Evolutionary conservation across 2,329 filamentous ascomycete species (phyloP).

Genomic region (Phaeosphaeriaceae sp.): DNA sequence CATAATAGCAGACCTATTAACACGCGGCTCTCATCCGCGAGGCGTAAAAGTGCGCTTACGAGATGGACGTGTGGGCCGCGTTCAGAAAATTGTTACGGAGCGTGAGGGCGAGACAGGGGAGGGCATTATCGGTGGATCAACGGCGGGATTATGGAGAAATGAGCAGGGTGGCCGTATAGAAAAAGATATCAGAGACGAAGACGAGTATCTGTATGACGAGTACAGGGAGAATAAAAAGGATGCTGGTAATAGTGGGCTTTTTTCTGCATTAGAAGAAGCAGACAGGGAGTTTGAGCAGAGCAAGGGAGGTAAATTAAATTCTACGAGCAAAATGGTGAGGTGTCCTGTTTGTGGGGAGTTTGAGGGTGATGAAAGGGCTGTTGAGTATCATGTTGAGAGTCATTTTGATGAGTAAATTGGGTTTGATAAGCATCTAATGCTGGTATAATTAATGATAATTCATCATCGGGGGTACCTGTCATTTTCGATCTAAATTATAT

Average conservation of each 20-base stretch:
- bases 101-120: conserved; percentile 30
- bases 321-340: conserved; percentile 37
- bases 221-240: not conserved
- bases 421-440: not conserved
- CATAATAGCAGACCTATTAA: conserved; percentile 70
- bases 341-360: conserved; percentile 73
- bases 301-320: conserved; percentile 25
- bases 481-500: not conserved
- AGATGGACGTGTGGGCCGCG: conserved; percentile 75
- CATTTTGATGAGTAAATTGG: conserved; percentile 55
- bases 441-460: not conserved
- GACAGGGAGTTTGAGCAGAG: conserved; percentile 20
- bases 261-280: conserved; percentile 36
- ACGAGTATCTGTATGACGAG: conserved; percentile 42
- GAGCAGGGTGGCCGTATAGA: conserved; percentile 30
- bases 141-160: conserved; percentile 33
- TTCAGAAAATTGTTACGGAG: conserved; percentile 64
- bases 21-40: conserved; percentile 74
- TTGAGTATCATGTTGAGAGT: conserved; percentile 69
- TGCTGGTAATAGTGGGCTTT: conserved; percentile 18
- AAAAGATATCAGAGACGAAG: conserved; percentile 36
- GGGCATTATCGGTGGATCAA: conserved; percentile 30
- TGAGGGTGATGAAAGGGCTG: conserved; percentile 71
- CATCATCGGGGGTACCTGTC: no score
- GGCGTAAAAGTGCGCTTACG: conserved; percentile 79